Conservation (phyloP, 1,284 basidiomycete species). For the Porodaedalea pini region DNA sequence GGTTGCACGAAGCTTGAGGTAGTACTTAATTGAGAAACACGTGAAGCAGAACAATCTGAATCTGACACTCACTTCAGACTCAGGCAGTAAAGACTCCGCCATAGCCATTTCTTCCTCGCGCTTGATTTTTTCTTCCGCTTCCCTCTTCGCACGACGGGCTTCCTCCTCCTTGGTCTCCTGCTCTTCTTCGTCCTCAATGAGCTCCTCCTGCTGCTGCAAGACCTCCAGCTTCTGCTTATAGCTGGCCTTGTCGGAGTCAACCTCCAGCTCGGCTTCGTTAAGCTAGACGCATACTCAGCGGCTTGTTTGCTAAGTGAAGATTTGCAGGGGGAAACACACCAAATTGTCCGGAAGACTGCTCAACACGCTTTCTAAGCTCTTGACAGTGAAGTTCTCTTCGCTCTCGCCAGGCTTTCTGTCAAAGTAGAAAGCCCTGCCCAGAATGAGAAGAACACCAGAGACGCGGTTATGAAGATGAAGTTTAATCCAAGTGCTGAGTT, state of each 20-base stretch:
- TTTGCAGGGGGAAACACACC: slow-evolving; percentile 44
- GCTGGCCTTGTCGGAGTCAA: slow-evolving; percentile 88
- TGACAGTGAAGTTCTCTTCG: slow-evolving; percentile 70
- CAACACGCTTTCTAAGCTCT: slow-evolving; percentile 85
- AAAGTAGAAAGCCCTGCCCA: slow-evolving; percentile 94
- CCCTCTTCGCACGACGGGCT: slow-evolving; percentile 81
- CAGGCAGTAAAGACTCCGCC: slow-evolving; percentile 73
- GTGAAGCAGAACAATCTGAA: slow-evolving; percentile 1
- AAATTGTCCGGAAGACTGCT: slow-evolving; percentile 93
- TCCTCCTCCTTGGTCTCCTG: slow-evolving; percentile 96
- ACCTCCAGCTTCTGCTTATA: slow-evolving; percentile 99
- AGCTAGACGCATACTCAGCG: slow-evolving; percentile 48
- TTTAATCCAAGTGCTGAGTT: slow-evolving; percentile 91
- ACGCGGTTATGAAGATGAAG: slow-evolving; percentile 87
- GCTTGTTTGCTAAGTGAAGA: background rate
- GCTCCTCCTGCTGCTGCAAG: slow-evolving; percentile 96
- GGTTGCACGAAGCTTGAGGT: slow-evolving; percentile 11
- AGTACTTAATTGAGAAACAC: slow-evolving; percentile 1
- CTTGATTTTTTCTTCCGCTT: slow-evolving; percentile 60
- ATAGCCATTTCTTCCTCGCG: slow-evolving; percentile 63
- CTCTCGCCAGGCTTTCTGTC: slow-evolving; percentile 70
- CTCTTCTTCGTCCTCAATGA: slow-evolving; percentile 98
- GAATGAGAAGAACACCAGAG: slow-evolving; percentile 89
- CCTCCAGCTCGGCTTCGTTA: slow-evolving; percentile 95
- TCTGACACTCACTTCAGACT: slow-evolving; percentile 58